These are phyloP conservation scores for Corylus americana DNA, from an alignment of 306 rosid genomes.

Conservation along the genomic window DNA sequence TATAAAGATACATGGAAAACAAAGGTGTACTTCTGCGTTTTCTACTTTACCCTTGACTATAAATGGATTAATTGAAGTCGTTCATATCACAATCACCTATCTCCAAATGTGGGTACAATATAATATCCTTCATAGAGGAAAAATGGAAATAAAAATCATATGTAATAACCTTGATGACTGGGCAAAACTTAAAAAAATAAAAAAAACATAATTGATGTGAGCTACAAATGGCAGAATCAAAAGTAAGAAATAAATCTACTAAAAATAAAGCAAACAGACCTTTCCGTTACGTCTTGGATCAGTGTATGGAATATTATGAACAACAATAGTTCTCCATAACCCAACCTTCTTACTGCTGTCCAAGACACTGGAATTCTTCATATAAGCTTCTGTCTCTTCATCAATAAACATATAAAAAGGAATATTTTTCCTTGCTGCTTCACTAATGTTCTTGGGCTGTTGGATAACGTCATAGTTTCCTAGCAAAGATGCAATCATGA, in stretches of 20 bases:
- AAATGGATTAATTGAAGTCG: neutral
- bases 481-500: constrained; percentile 42
- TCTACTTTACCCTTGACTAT: neutral
- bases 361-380: constrained; percentile 77
- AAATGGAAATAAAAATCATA: neutral
- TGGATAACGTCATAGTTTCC: constrained; percentile 95
- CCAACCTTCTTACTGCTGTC: constrained; percentile 74
- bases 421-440: constrained; percentile 55
- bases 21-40: neutral
- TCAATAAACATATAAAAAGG: constrained; percentile 95
- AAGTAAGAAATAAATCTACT: constrained; percentile 10
- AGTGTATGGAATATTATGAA: constrained; percentile 71
- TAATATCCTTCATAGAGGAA: neutral
- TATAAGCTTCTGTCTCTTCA: constrained; percentile 77
- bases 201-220: neutral
- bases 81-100: neutral
- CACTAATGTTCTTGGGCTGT: constrained; percentile 83
- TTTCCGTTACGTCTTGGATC: constrained; percentile 97
- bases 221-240: neutral
- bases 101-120: neutral
- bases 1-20: neutral
- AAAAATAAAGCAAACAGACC: constrained; percentile 46
- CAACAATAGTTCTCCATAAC: constrained; percentile 87
- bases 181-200: neutral
- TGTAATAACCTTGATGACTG: neutral